Evolutionary conservation across 2,329 filamentous ascomycete species (phyloP).

Genomic region (Drechslerella stenobrocha): DNA sequence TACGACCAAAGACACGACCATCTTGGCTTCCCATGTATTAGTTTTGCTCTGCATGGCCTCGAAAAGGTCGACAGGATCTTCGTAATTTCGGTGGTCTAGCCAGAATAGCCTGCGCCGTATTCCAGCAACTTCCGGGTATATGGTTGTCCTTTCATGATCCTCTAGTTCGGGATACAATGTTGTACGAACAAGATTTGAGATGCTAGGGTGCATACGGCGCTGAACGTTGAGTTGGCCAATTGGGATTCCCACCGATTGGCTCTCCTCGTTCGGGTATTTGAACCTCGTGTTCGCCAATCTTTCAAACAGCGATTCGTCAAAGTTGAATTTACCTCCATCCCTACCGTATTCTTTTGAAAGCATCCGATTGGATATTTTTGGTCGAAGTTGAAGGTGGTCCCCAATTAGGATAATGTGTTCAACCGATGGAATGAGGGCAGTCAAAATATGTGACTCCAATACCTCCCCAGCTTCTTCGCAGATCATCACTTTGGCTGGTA

Average conservation of each 20-base stretch:
- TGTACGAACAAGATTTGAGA: constrained; percentile 64
- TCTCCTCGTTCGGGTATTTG: constrained; percentile 55
- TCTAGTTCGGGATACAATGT: constrained; percentile 64
- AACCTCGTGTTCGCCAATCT: constrained; percentile 57
- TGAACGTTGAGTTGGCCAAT: constrained; percentile 62
- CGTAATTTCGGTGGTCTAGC: constrained; percentile 63
- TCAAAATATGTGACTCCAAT: constrained; percentile 66
- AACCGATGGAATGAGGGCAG: constrained; percentile 63
- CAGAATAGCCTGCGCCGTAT: constrained; percentile 64
- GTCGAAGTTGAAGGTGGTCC: constrained; percentile 66
- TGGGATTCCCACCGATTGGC: constrained; percentile 53
- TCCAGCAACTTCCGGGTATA: constrained; percentile 61
- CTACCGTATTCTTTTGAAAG: constrained; percentile 62
- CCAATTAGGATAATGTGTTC: constrained; percentile 68
- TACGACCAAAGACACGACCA: constrained; percentile 55
- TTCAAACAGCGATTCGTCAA: constrained; percentile 68
- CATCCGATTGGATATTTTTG: constrained; percentile 62
- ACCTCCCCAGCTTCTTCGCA: constrained; percentile 73
- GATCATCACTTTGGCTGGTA: constrained; percentile 64
- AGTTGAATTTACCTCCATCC: constrained; percentile 60
- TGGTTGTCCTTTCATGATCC: constrained; percentile 58
- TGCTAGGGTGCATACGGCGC: constrained; percentile 67
- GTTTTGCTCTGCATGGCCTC: constrained; percentile 53
- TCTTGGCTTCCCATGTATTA: constrained; percentile 51
- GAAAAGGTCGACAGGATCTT: constrained; percentile 55